Base-by-base conservation (phyloP, 2,329 filamentous ascomycete species). In the Fonsecaea pedrosoi region DNA sequence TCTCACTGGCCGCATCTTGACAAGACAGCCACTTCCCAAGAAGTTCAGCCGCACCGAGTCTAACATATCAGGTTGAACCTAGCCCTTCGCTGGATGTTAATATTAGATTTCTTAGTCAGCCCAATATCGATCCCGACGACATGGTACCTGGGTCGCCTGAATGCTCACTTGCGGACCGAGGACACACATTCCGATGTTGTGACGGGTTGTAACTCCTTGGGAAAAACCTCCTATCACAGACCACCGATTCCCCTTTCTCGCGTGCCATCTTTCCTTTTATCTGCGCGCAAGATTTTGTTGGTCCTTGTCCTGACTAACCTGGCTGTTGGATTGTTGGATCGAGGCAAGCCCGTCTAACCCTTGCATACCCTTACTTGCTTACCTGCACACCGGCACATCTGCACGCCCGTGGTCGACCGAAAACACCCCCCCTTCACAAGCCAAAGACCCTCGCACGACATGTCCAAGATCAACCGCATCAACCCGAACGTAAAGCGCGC, bases 81-180 rank as follows among this genome's bases (percentile, higher is more conserved):
- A 40, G 45, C 45, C 25, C 8, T 21, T 15, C 18, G 45, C n/a
- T 32, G 10, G 32, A 21, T 54, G 45, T 54, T 61, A 61, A 61
- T 61, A 53, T 61, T 61, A 61, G 59, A 61, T 25, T 32, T 61
- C 59, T 61, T 61, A 61, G 59, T 61, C 59, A 61, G 59, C 42
- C 54, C 59, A 7, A 61, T 61, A 61, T 61, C 59, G 45, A 61
- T 54, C 59, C 59, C 59, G 59, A 61, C 59, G 59, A 61, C 35
- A 61, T 5, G 45, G 59, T 54, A 34, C 59, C 18, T 54, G 32
- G 59, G 18, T 48, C 32, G 58, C 58, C 58, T 53, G 58, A 61
- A 61, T 25, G 32, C n/a, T 25, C 45, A 48, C 18, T 61, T 53
- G 13, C 32, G 48, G 35, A 32, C 25, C 2, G 25, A 25, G 25